Percentiles rank a stretch among this genome's conserved stretches.
Evolutionary conservation across 2,329 filamentous ascomycete genomes (phyloP).

Genomic region (Fusarium pilosicola): DNA sequence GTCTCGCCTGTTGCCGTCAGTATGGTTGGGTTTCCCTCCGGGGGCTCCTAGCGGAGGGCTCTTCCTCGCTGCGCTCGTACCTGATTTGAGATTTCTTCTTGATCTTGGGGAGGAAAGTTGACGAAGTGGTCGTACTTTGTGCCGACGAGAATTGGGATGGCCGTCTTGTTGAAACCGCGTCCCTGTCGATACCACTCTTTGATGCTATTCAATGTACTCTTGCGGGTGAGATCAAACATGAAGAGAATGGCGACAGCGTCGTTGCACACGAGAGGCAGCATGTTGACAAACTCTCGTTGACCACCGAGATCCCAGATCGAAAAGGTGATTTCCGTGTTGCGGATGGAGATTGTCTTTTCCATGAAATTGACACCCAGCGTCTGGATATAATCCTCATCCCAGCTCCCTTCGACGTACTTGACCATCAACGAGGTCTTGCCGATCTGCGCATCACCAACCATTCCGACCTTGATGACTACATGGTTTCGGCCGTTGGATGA

Average conservation of each 20-base stretch:
- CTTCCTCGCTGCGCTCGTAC: conserved; percentile 56
- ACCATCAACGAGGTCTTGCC: conserved; percentile 99
- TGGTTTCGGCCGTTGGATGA: conserved; percentile 66
- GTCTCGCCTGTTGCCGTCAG: conserved; percentile 73
- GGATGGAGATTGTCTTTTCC: conserved; percentile 99
- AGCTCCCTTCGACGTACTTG: conserved; percentile 99
- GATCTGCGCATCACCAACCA: conserved; percentile 99
- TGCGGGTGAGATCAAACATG: conserved; percentile 98
- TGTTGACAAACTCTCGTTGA: conserved; percentile 99
- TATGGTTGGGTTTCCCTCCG: background rate
- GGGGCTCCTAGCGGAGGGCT: background rate
- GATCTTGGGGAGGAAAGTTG: conserved; percentile 96
- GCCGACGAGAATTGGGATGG: conserved; percentile 96
- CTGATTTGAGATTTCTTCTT: conserved; percentile 98
- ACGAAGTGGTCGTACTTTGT: conserved; percentile 99
- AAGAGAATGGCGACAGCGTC: conserved; percentile 98
- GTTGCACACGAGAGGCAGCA: conserved; percentile 99
- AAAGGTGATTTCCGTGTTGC: conserved; percentile 99
- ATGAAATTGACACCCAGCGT: conserved; percentile 99
- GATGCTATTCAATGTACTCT: conserved; percentile 98
- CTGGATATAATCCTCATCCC: conserved; percentile 99
- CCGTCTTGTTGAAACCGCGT: conserved; percentile 98
- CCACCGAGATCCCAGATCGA: conserved; percentile 99
- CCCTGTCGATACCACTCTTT: conserved; percentile 99
- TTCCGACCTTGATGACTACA: conserved; percentile 99